Conservation (phyloP, 768 basidiomycete genomes). For the Tricholoma sp. region DNA sequence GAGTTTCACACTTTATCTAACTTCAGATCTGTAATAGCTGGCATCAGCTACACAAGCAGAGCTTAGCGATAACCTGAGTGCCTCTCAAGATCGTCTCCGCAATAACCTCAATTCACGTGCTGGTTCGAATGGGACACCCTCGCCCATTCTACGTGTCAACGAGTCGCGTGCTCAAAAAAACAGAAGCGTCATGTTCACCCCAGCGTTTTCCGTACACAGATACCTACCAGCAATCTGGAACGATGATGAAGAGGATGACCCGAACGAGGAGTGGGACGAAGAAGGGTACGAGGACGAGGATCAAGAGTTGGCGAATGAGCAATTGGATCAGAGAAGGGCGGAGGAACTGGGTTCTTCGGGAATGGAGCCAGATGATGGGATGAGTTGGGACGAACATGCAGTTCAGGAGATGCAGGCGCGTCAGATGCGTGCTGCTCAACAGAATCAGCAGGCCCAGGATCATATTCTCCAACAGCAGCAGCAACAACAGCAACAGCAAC, state of each 20-base stretch:
- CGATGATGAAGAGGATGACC: slow-evolving; percentile 67
- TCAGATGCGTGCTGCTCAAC: slow-evolving; percentile 20
- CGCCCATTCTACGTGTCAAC: slow-evolving; percentile 34
- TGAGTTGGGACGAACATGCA: slow-evolving; percentile 79
- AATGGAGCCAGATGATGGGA: slow-evolving; percentile 77
- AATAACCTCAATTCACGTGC: slow-evolving; percentile 46
- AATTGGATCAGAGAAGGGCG: slow-evolving; percentile 30
- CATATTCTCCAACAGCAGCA: slow-evolving; percentile 28
- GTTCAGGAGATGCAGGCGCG: slow-evolving; percentile 46
- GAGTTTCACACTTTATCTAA: slow-evolving; percentile 1
- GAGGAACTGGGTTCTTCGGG: slow-evolving; percentile 24
- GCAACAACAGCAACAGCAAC: slow-evolving; percentile 19
- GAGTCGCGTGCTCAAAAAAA: slow-evolving; percentile 31
- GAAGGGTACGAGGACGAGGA: slow-evolving; percentile 71
- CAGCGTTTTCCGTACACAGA: slow-evolving; percentile 59
- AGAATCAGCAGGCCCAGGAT: slow-evolving; percentile 27
- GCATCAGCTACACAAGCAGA: slow-evolving; percentile 73
- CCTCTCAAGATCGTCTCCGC: slow-evolving; percentile 50
- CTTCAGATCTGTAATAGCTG: slow-evolving; percentile 38
- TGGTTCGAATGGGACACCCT: slow-evolving; percentile 44
- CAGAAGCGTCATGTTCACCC: slow-evolving; percentile 68
- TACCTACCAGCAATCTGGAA: slow-evolving; percentile 83
- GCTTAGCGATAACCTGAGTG: slow-evolving; percentile 45
- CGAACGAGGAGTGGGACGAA: slow-evolving; percentile 61
- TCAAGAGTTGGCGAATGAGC: slow-evolving; percentile 53